Percentiles rank a stretch among this genome's conserved stretches.
These are phyloP conservation scores for Diplodia mutila DNA, from an alignment of 2,329 filamentous ascomycete genomes.

Conservation along the genomic window DNA sequence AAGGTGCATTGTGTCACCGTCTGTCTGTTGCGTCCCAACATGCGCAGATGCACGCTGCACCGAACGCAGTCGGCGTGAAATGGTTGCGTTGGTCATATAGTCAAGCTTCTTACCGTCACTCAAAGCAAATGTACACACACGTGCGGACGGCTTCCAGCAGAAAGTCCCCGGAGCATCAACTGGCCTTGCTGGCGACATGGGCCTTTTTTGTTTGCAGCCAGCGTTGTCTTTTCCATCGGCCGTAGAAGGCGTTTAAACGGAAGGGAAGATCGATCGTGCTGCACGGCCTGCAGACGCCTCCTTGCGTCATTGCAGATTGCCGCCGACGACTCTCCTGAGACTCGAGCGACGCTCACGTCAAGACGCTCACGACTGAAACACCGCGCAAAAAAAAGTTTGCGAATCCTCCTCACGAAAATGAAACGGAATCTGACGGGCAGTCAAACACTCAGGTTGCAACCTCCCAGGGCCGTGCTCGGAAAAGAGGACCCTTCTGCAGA, in stretches of 20 bases:
- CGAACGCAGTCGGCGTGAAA: neutral
- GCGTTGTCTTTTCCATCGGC: neutral
- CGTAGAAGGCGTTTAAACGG: neutral
- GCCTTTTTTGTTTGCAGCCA: neutral
- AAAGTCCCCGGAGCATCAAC: neutral
- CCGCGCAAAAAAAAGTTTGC: conserved; percentile 1
- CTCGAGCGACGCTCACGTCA: conserved; percentile 23
- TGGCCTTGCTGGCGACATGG: neutral
- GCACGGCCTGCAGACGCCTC: conserved; percentile 3
- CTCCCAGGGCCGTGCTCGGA: neutral
- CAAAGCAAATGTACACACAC: neutral
- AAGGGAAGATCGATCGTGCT: conserved; percentile 6
- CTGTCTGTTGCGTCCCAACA: neutral
- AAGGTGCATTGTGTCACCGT: neutral
- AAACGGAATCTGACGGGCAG: conserved; percentile 13
- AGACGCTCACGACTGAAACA: conserved; percentile 14
- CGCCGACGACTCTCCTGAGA: conserved; percentile 12
- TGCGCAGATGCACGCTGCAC: neutral
- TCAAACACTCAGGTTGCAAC: neutral
- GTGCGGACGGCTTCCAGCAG: neutral
- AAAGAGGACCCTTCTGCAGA: conserved; percentile 8
- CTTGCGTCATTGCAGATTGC: conserved; percentile 18
- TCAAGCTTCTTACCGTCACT: neutral
- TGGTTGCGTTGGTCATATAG: neutral
- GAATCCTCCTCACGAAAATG: conserved; percentile 15